Evolutionary conservation across 345 rosid species (phyloP).

Genomic region (Draba incana): DNA sequence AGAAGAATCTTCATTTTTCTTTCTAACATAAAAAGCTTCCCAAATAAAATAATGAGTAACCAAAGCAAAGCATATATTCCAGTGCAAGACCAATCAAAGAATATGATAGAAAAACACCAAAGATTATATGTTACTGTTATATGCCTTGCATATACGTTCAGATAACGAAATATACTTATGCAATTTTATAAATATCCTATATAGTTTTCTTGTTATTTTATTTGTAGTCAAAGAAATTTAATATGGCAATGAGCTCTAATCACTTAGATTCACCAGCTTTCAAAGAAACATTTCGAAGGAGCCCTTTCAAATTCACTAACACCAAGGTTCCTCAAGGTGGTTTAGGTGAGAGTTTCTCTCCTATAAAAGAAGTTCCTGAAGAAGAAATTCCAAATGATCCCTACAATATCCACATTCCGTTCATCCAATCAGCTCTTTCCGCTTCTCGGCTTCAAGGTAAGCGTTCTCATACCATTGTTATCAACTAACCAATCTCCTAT

Average conservation of each 20-base stretch:
- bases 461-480: background rate
- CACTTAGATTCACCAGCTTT: conserved; percentile 12
- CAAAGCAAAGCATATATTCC: conserved; percentile 40
- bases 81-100: conserved; percentile 25
- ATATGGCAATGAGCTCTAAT: conserved; percentile 28
- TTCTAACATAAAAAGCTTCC: background rate
- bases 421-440: conserved; percentile 22
- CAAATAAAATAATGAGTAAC: conserved; percentile 27
- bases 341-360: conserved; percentile 20
- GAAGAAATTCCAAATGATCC: conserved; percentile 19
- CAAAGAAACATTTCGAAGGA: conserved; percentile 30
- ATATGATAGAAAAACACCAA: conserved; percentile 16
- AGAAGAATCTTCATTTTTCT: conserved; percentile 3
- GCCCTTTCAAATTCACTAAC: conserved; percentile 37
- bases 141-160: conserved; percentile 30
- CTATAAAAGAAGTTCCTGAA: conserved; percentile 26
- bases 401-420: conserved; percentile 14
- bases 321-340: conserved; percentile 33
- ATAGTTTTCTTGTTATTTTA: background rate
- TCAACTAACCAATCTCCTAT: background rate
- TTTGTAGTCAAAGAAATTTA: background rate
- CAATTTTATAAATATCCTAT: background rate
- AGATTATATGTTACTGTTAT: conserved; percentile 21
- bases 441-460: conserved; percentile 36
- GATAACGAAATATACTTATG: background rate